Evolutionary conservation across 768 basidiomycete genomes (phyloP).

Genomic region (Roridomyces roridus): DNA sequence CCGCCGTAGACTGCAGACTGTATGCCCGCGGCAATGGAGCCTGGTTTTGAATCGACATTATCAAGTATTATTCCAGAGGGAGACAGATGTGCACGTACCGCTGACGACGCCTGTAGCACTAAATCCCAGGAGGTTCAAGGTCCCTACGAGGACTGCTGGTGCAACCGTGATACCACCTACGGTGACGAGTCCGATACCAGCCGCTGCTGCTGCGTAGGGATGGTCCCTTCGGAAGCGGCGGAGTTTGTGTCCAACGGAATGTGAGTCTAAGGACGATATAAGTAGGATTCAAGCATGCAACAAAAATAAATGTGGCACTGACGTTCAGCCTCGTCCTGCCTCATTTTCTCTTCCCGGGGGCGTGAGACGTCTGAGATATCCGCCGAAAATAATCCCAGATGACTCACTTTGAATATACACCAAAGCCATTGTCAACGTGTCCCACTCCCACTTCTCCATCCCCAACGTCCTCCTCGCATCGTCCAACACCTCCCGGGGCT

Average conservation of each 20-base stretch:
- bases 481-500: background rate
- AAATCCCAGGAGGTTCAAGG: conserved; percentile 1
- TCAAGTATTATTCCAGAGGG: background rate
- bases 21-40: background rate
- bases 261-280: background rate
- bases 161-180: conserved; percentile 2
- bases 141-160: conserved; percentile 3
- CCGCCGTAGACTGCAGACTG: background rate
- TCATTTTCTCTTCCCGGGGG: too few relatives aligned
- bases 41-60: too few relatives aligned
- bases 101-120: background rate
- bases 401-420: background rate
- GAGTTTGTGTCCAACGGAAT: background rate
- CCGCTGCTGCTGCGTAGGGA: conserved; percentile 4
- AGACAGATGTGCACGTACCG: background rate
- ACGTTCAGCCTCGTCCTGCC: too few relatives aligned
- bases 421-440: background rate
- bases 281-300: too few relatives aligned
- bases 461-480: background rate
- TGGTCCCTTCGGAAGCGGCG: conserved; percentile 5
- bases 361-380: too few relatives aligned
- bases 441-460: background rate
- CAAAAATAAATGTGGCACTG: too few relatives aligned
- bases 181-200: background rate
- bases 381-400: background rate